These are phyloP conservation scores for Cinnamomum chago DNA, from an alignment of 164 flowering plant species.

Conservation along the genomic window DNA sequence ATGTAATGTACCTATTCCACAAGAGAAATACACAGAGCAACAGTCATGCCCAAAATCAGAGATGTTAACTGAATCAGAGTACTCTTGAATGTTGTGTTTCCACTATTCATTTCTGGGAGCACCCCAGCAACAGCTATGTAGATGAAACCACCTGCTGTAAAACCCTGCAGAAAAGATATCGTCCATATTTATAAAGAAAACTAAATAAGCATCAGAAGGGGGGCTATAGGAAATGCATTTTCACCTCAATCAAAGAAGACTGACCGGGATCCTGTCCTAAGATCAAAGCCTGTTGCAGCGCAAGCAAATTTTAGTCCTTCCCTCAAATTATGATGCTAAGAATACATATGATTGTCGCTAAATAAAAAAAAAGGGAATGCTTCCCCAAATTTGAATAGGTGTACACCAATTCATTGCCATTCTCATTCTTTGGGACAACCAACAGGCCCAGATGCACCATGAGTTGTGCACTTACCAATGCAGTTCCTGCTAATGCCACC, in stretches of 20 bases:
- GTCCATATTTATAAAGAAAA: not conserved
- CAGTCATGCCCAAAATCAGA: slow-evolving; percentile 65
- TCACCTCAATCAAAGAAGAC: slow-evolving; percentile 89
- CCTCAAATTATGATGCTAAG: not conserved
- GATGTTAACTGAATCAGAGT: slow-evolving; percentile 50
- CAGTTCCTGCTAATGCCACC: slow-evolving; percentile 90
- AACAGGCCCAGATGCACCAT: not conserved
- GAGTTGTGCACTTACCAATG: slow-evolving; percentile 48
- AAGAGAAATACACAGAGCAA: slow-evolving; percentile 87
- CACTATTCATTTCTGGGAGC: slow-evolving; percentile 83
- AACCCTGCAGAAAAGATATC: slow-evolving; percentile 52
- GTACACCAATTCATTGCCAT: not conserved
- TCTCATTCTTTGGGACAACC: not conserved
- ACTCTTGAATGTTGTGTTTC: slow-evolving; percentile 42
- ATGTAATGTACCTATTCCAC: slow-evolving; percentile 41
- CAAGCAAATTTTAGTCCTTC: slow-evolving; percentile 2
- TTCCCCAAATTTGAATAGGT: not conserved
- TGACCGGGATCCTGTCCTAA: slow-evolving; percentile 84
- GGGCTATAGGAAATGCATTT: no score
- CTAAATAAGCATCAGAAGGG: not conserved
- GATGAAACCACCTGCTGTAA: slow-evolving; percentile 95
- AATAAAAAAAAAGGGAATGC: not conserved
- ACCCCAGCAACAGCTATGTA: slow-evolving; percentile 97
- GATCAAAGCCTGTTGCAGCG: slow-evolving; percentile 60
- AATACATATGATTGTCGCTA: no score